Conservation (phyloP, 108 stramenopile genomes). For the Bacterosira constricta region DNA sequence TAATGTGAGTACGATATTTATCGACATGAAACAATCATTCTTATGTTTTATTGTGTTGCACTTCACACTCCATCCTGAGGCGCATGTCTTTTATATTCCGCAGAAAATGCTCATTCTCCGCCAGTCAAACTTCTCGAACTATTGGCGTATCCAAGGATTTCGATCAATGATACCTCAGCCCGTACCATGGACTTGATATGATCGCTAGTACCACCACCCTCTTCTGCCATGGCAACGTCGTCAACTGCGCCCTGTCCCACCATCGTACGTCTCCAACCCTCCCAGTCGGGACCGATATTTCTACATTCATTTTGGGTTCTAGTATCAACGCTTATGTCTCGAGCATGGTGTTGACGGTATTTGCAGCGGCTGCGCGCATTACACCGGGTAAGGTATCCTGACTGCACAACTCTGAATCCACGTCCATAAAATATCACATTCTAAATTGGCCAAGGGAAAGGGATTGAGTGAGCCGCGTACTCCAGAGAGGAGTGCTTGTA, state of each 20-base stretch:
- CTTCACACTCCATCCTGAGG: too few relatives aligned
- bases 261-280: conserved; percentile 79
- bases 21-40: too few relatives aligned
- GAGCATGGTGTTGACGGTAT: conserved; percentile 60
- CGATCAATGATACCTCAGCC: conserved; percentile 83
- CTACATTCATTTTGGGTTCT: conserved; percentile 86
- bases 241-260: conserved; percentile 69
- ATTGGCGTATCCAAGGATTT: conserved; percentile 88
- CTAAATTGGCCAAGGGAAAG: conserved; percentile 64
- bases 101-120: conserved; percentile 81
- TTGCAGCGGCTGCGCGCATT: conserved; percentile 70
- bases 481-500: conserved; percentile 69
- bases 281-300: conserved; percentile 68
- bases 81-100: conserved; percentile 87
- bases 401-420: conserved; percentile 68
- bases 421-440: conserved; percentile 67
- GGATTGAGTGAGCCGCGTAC: conserved; percentile 76
- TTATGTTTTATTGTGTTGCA: too few relatives aligned
- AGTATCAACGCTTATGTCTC: conserved; percentile 47
- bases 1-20: too few relatives aligned
- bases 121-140: conserved; percentile 78
- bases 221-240: conserved; percentile 70
- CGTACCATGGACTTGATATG: conserved; percentile 65
- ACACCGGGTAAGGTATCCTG: conserved; percentile 71
- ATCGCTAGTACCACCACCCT: conserved; percentile 23